phyloP scores from a whole-genome alignment of 179 eudicot genomes.

The Nepenthes alata region DNA sequence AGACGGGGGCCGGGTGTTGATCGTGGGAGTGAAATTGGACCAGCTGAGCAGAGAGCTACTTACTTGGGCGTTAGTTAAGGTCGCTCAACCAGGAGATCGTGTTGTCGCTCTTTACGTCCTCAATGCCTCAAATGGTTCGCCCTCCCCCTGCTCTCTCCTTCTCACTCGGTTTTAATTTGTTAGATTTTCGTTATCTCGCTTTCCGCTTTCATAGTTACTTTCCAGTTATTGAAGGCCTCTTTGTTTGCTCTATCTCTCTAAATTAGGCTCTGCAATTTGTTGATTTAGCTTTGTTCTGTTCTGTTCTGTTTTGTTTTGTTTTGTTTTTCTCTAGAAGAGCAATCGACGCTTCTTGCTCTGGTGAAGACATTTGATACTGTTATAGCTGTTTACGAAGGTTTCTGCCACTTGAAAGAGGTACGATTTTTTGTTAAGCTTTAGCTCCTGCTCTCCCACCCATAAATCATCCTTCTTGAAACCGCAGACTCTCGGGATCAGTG shows the following conservation, averaged over 20 bases:
- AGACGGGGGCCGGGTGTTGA: neutral
- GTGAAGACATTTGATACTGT: slow-evolving; percentile 40
- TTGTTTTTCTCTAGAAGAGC: slow-evolving; percentile 18
- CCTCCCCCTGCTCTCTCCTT: neutral
- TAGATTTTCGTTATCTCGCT: neutral
- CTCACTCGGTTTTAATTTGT: neutral
- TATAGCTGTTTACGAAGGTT: slow-evolving; percentile 43
- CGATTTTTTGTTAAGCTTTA: neutral
- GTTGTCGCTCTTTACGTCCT: slow-evolving; percentile 40
- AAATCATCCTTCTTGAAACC: no score
- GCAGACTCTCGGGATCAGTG: no score
- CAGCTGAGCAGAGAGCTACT: slow-evolving; percentile 32
- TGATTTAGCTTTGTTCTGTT: neutral
- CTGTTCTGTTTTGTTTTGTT: neutral
- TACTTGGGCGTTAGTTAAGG: slow-evolving; percentile 36
- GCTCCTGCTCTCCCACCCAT: no score
- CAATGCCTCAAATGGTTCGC: slow-evolving; percentile 19
- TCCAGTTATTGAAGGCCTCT: no score
- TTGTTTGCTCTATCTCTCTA: no score
- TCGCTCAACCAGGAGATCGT: slow-evolving; percentile 40
- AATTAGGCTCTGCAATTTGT: neutral
- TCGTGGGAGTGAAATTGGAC: slow-evolving; percentile 36
- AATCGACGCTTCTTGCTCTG: slow-evolving; percentile 26
- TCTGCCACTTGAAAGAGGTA: slow-evolving; percentile 44
- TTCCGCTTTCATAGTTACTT: neutral